phyloP scores from a whole-genome alignment of 495 filamentous ascomycete genomes.

The Podospora bellae-mahoneyi region DNA sequence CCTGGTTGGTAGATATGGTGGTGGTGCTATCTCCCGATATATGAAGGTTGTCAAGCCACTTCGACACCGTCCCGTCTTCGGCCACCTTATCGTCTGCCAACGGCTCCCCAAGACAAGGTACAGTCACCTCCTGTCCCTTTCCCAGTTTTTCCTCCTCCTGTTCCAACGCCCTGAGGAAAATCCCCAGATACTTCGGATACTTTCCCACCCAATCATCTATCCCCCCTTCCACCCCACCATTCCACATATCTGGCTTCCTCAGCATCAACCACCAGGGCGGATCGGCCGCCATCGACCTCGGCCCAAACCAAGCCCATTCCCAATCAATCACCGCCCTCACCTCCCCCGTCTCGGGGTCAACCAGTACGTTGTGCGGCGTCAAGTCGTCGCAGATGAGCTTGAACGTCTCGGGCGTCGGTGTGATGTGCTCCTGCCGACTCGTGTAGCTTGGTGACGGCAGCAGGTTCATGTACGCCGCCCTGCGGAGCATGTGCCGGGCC shows the following conservation, averaged over 20 bases:
- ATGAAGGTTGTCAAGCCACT: neutral
- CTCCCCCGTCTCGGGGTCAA: slow-evolving; percentile 19
- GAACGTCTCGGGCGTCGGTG: slow-evolving; percentile 18
- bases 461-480: slow-evolving; percentile 33
- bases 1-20: too few relatives aligned
- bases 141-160: neutral
- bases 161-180: slow-evolving; percentile 6
- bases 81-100: neutral
- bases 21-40: neutral
- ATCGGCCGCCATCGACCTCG: slow-evolving; percentile 6
- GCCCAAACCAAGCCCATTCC: slow-evolving; percentile 19
- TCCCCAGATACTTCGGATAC: slow-evolving; percentile 6
- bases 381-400: slow-evolving; percentile 30
- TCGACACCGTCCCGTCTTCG: neutral
- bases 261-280: slow-evolving; percentile 19
- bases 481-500: slow-evolving; percentile 36
- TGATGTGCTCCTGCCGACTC: slow-evolving; percentile 5
- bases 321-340: slow-evolving; percentile 17
- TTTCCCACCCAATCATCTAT: neutral
- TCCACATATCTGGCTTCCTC: neutral
- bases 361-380: slow-evolving; percentile 31
- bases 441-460: neutral
- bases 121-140: neutral
- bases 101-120: neutral
- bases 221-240: neutral